Evolutionary conservation across 768 basidiomycete species (phyloP).

Genomic region (Hygrocybe coccinea): DNA sequence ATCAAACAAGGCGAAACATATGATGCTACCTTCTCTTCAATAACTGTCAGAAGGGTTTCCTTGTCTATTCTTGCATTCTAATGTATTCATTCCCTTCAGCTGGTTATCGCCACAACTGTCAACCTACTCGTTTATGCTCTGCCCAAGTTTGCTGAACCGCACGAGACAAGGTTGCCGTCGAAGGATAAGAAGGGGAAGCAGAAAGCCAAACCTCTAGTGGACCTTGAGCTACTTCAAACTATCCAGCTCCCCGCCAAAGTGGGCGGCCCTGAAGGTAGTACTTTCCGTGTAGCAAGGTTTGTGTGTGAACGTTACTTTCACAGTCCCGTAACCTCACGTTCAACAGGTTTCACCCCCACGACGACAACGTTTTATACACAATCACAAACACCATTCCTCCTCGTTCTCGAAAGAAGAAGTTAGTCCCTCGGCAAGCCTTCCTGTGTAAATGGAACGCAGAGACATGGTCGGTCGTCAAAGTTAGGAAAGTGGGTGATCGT

Average conservation of each 20-base stretch:
- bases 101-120: conserved; percentile 61
- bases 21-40: conserved; percentile 72
- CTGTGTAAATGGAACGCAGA: conserved; percentile 69
- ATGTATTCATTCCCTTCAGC: conserved; percentile 31
- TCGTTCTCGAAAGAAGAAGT: conserved; percentile 52
- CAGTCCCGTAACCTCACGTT: background rate
- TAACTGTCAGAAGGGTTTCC: conserved; percentile 42
- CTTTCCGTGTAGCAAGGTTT: conserved; percentile 63
- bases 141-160: conserved; percentile 29
- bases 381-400: conserved; percentile 64
- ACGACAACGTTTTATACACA: conserved; percentile 56
- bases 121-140: conserved; percentile 61
- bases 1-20: conserved; percentile 73
- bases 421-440: conserved; percentile 54
- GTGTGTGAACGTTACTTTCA: conserved; percentile 7
- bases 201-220: conserved; percentile 29
- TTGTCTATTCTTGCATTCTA: background rate
- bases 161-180: conserved; percentile 17
- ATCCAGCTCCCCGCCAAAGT: conserved; percentile 51
- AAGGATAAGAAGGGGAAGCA: conserved; percentile 43
- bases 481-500: conserved; percentile 70
- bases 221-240: conserved; percentile 43
- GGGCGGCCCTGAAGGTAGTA: conserved; percentile 43
- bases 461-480: conserved; percentile 61
- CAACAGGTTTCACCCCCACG: conserved; percentile 52